These are phyloP conservation scores for Phoenix dactylifera DNA, from an alignment of 176 grass and related monocot species.

Conservation along the genomic window DNA sequence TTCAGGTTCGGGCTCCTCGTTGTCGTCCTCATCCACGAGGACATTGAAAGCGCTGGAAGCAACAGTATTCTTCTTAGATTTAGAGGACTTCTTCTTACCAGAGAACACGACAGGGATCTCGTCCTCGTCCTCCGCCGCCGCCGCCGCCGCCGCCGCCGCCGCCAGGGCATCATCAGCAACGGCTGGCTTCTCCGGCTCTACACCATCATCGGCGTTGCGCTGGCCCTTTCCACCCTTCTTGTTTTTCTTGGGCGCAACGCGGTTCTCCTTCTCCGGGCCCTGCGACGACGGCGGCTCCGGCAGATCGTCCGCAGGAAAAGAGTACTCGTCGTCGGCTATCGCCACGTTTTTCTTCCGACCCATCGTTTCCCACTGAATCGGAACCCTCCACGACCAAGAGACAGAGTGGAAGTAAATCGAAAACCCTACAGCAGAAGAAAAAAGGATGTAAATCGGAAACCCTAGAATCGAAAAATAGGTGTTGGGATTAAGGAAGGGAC, in stretches of 20 bases:
- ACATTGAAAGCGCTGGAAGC: conserved; percentile 51
- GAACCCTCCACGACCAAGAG: no score
- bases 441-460: no score
- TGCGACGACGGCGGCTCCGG: conserved; percentile 19
- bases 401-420: no score
- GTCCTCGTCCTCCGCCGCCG: conserved; percentile 16
- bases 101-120: conserved; percentile 57
- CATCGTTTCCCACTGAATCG: conserved; percentile 28
- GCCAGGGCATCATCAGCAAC: conserved; percentile 5
- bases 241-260: conserved; percentile 49
- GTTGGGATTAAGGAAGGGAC: no score
- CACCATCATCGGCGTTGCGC: conserved; percentile 20
- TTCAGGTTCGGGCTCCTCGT: conserved; percentile 13
- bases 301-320: conserved; percentile 43
- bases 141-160: not conserved
- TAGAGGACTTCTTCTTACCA: conserved; percentile 91
- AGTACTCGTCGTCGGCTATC: conserved; percentile 95
- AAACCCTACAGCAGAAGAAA: no score
- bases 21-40: conserved; percentile 41
- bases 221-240: conserved; percentile 55
- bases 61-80: conserved; percentile 36
- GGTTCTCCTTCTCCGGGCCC: conserved; percentile 25
- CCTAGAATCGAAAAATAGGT: no score
- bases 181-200: conserved; percentile 37
- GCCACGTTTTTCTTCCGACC: conserved; percentile 85